These are phyloP conservation scores for Picochlorum sp. DNA, from an alignment of 139 green algal species.

Conservation along the genomic window DNA sequence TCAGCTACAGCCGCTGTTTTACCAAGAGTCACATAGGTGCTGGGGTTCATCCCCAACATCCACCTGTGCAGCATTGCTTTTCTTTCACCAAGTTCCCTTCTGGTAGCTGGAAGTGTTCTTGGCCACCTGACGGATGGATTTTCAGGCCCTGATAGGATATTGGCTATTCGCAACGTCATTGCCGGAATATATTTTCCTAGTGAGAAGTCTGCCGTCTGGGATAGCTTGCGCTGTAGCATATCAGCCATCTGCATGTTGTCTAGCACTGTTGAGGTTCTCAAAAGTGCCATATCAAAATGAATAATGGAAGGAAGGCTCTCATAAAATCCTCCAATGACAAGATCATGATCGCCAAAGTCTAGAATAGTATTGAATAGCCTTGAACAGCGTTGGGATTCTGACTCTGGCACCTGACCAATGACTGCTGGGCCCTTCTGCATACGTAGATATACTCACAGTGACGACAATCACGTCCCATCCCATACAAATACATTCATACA, in stretches of 20 bases:
- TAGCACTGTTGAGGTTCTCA: slow-evolving; percentile 33
- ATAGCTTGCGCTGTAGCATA: slow-evolving; percentile 24
- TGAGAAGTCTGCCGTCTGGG: slow-evolving; percentile 24
- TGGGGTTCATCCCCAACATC: slow-evolving; percentile 21
- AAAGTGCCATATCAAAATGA: slow-evolving; percentile 61
- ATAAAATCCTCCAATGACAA: slow-evolving; percentile 53
- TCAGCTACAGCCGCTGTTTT: slow-evolving; percentile 10
- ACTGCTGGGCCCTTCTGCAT: slow-evolving; percentile 11
- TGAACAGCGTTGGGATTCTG: slow-evolving; percentile 13
- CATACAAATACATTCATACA: neutral
- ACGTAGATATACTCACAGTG: neutral
- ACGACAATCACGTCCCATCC: neutral
- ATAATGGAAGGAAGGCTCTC: slow-evolving; percentile 55
- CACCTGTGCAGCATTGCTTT: slow-evolving; percentile 47
- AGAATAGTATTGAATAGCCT: slow-evolving; percentile 41
- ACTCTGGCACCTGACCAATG: slow-evolving; percentile 14
- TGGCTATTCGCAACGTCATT: slow-evolving; percentile 23
- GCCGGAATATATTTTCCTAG: slow-evolving; percentile 52
- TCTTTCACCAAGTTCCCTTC: slow-evolving; percentile 17
- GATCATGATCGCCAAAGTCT: slow-evolving; percentile 71
- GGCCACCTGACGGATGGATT: slow-evolving; percentile 54
- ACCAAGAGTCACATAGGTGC: slow-evolving; percentile 8
- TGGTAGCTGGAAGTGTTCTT: slow-evolving; percentile 16
- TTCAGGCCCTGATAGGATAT: slow-evolving; percentile 28
- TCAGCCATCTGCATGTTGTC: slow-evolving; percentile 49